A percentile compares a stretch with the other conserved stretches of the same genome.
These are phyloP conservation scores for Lasiodiplodia hormozganensis DNA, from an alignment of 2,329 filamentous ascomycete species.

Conservation along the genomic window DNA sequence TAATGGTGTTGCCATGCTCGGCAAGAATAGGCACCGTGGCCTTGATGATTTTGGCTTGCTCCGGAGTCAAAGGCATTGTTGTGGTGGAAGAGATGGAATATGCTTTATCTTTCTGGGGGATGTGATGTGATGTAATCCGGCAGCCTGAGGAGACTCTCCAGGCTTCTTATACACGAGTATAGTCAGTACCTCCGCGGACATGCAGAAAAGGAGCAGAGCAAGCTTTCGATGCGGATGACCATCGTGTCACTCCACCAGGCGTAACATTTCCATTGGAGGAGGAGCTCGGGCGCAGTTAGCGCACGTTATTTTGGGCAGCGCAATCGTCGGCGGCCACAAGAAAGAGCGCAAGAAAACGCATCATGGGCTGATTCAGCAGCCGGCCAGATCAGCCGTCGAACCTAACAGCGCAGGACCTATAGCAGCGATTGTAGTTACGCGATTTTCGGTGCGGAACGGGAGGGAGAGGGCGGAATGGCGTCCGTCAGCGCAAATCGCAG, in stretches of 20 bases:
- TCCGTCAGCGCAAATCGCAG: not conserved
- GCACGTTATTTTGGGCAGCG: not conserved
- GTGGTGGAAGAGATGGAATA: not conserved
- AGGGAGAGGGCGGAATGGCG: not conserved
- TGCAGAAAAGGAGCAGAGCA: conserved; percentile 7
- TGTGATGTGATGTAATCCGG: conserved; percentile 3
- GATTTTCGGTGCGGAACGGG: conserved; percentile 20
- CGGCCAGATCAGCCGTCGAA: not conserved
- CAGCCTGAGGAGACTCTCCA: not conserved
- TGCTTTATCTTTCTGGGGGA: not conserved
- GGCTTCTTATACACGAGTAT: conserved; percentile 2
- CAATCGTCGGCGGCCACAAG: not conserved
- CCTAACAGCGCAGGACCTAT: conserved; percentile 7
- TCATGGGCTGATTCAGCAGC: not conserved
- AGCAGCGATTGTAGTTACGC: conserved; percentile 24
- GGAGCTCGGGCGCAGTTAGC: not conserved
- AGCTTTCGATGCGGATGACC: conserved; percentile 3
- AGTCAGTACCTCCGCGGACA: conserved; percentile 13
- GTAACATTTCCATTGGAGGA: not conserved
- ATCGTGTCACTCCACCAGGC: conserved; percentile 19
- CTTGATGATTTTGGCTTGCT: conserved; percentile 71
- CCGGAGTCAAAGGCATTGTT: conserved; percentile 56
- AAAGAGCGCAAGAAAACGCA: not conserved
- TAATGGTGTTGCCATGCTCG: conserved; percentile 72
- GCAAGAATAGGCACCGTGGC: conserved; percentile 73